Conservation (phyloP, 192 early-diverging fungal species). For the Funneliformis geosporum region DNA sequence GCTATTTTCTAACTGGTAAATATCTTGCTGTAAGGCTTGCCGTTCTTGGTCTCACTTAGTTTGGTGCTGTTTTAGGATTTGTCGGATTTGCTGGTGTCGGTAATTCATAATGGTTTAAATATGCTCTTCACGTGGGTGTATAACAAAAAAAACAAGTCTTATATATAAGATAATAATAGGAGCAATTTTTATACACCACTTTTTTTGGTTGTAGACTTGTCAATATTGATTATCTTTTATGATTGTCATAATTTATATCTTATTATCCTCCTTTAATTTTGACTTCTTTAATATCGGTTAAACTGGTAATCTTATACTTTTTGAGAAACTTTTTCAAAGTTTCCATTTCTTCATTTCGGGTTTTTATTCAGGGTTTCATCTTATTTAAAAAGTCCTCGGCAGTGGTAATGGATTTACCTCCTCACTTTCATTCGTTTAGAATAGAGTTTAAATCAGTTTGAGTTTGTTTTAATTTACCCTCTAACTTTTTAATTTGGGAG, state of each 20-base stretch:
- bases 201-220: too few species aligned
- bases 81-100: not conserved
- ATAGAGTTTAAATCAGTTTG: not conserved
- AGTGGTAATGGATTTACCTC: not conserved
- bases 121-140: too few species aligned
- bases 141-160: too few species aligned
- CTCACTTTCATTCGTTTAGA: not conserved
- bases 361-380: not conserved
- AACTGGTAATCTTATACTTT: not conserved
- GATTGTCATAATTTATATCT: too few species aligned
- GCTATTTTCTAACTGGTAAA: too few species aligned
- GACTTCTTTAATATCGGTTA: too few species aligned
- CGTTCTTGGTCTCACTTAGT: not conserved
- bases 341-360: not conserved
- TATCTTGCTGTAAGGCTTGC: not conserved
- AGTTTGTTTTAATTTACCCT: not conserved
- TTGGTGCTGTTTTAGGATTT: not conserved
- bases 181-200: too few species aligned
- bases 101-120: constrained; percentile 1
- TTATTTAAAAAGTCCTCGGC: not conserved
- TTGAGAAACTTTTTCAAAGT: not conserved
- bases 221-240: too few species aligned
- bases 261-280: too few species aligned
- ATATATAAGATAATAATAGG: too few species aligned
- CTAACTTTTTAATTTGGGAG: not conserved